Percentiles rank a stretch among this genome's conserved stretches.
Conservation (phyloP, 257 asterid genomes). For the Capsicum pubescens region DNA sequence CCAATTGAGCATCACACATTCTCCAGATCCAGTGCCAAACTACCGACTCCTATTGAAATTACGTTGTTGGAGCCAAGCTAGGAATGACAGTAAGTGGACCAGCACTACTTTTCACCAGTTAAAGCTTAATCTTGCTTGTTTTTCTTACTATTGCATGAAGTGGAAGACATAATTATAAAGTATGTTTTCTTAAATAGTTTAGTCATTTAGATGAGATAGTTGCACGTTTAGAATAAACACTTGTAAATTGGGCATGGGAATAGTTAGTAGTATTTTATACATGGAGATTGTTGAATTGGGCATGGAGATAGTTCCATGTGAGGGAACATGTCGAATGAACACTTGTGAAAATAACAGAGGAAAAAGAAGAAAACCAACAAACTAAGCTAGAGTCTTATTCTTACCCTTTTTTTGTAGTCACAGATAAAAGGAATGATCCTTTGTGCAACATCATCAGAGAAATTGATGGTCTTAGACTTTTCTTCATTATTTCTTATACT, state of each 20-base stretch:
- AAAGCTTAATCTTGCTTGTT: no score
- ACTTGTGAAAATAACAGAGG: no score
- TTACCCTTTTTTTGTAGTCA: constrained; percentile 45
- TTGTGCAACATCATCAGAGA: constrained; percentile 45
- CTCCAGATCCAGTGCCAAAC: background rate
- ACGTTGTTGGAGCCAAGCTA: background rate
- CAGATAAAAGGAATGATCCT: constrained; percentile 41
- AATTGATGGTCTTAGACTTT: constrained; percentile 40
- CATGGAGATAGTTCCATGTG: no score
- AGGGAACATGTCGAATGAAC: no score
- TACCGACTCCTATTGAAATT: background rate
- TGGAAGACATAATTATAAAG: no score
- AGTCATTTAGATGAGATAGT: background rate
- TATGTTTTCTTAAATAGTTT: no score
- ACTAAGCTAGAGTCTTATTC: background rate
- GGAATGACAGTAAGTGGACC: background rate
- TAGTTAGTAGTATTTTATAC: no score
- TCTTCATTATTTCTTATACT: constrained; percentile 31
- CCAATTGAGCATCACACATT: background rate
- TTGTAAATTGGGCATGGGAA: no score
- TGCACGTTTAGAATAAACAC: background rate
- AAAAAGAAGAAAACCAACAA: background rate
- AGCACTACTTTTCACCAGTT: background rate
- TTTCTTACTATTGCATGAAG: background rate
- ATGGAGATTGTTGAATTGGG: no score